Evolutionary conservation across 768 basidiomycete species (phyloP), one percentile per base, ranked within the genome.

Genomic region (Trametes maxima): DNA sequence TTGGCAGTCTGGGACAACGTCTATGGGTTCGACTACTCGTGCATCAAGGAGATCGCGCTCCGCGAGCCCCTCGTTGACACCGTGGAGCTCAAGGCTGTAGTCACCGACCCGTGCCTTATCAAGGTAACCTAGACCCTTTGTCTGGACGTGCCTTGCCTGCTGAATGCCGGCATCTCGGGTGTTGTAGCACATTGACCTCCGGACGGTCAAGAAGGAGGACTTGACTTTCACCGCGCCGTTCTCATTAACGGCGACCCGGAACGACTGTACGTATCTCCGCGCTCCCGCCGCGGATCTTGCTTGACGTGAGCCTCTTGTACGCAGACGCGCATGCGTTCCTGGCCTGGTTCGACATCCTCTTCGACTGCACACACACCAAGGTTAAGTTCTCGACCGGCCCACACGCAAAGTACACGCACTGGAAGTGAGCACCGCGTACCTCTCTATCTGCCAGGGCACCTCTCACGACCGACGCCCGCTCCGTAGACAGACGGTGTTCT

Each of bases 1-100:
- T 48, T 28, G 42, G 24, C 68, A 98, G 96, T 96, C 81, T 99
- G 97, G 97, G 95, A 98, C 71, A 95, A 98, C 69, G 97, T 99
- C 21, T 99, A 99, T 75, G 97, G 97, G 24, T 98, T 99, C 76
- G 95, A 99, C 76, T 99, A 93, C 77, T 97, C 95, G 42, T 98
- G 97, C 74, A 98, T 99, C 82, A 98, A 98, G 77, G 94, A 97
- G 73, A 97, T 99, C 67, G 97, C 97, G 2, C 78, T 99, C 57
- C 84, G 92, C 33, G 97, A 99, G 73, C 97, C 97, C 45, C 81
- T 99, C 47, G 97, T 99, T 35, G 97, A 99, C 76, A 97, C 95
- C n/a, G 97, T 99, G 60, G 97, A 99, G 66, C 78, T 98, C 67
- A 96, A 95, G 76, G 80, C 94, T 2, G 95, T 98, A 58, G 95